Percentiles rank a stretch among this genome's conserved stretches.
These are phyloP conservation scores for Globisporangium takayamanum DNA, from an alignment of 352 stramenopile genomes.

Conservation along the genomic window DNA sequence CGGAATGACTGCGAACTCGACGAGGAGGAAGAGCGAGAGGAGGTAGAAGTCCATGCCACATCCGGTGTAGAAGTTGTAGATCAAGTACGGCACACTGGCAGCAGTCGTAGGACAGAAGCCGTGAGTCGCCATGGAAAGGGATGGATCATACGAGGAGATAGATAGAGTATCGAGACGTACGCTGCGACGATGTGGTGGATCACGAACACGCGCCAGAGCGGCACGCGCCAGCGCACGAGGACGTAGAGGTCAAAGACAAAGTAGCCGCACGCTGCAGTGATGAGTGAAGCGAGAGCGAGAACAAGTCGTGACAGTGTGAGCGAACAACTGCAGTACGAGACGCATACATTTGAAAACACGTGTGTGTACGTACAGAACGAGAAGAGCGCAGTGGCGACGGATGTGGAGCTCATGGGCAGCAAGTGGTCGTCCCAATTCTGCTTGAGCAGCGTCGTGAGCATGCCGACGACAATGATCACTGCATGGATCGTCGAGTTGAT, in stretches of 20 bases:
- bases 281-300: neutral
- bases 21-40: constrained; percentile 74
- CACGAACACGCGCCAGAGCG: constrained; percentile 72
- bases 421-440: constrained; percentile 64
- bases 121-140: neutral
- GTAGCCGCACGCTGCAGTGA: constrained; percentile 60
- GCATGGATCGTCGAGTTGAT: constrained; percentile 80
- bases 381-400: constrained; percentile 55
- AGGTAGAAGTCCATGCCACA: constrained; percentile 76
- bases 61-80: constrained; percentile 73
- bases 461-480: constrained; percentile 49
- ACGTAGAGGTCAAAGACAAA: constrained; percentile 81
- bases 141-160: neutral
- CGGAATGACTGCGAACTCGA: constrained; percentile 79
- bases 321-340: neutral
- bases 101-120: neutral
- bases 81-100: constrained; percentile 64
- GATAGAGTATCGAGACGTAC: constrained; percentile 31
- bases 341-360: neutral
- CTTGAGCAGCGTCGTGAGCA: constrained; percentile 51
- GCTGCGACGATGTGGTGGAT: constrained; percentile 72
- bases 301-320: neutral
- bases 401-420: constrained; percentile 44
- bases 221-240: constrained; percentile 61
- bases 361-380: constrained; percentile 55